These are phyloP conservation scores for Ophiostoma montium DNA, from an alignment of 2,329 filamentous ascomycete genomes.

Conservation along the genomic window DNA sequence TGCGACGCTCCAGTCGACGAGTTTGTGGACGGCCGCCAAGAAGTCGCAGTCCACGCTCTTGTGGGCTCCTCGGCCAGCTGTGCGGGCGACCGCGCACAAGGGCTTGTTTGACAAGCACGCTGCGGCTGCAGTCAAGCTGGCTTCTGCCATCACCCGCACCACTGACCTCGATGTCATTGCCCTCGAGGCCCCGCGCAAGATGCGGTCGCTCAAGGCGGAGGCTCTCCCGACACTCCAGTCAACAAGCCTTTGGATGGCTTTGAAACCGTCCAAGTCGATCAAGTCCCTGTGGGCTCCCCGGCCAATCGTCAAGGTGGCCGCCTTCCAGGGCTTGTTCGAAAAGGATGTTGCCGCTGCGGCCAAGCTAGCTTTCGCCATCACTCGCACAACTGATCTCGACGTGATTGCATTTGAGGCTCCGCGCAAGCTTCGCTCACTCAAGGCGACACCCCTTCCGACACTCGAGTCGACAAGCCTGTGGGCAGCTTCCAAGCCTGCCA, in stretches of 20 bases:
- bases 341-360: background rate
- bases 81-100: background rate
- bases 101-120: conserved; percentile 8
- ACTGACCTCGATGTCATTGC: conserved; percentile 6
- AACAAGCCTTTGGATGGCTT: conserved; percentile 2
- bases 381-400: conserved; percentile 8
- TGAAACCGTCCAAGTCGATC: background rate
- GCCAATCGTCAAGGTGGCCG: background rate
- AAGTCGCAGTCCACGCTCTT: background rate
- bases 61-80: background rate
- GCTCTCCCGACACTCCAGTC: conserved; percentile 8
- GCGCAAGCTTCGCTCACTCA: background rate
- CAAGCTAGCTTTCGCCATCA: conserved; percentile 1
- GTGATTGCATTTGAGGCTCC: conserved; percentile 6
- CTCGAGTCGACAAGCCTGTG: conserved; percentile 7
- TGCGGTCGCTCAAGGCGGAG: background rate
- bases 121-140: background rate
- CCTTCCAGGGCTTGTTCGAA: conserved; percentile 7
- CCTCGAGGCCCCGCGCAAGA: conserved; percentile 7
- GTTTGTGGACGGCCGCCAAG: conserved; percentile 2
- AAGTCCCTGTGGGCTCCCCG: conserved; percentile 7
- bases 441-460: background rate
- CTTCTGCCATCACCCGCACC: conserved; percentile 2
- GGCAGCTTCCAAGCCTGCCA: background rate
- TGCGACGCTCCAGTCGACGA: conserved; percentile 1